Conservation (phyloP, 345 rosid genomes). For the Lumnitzera racemosa region DNA sequence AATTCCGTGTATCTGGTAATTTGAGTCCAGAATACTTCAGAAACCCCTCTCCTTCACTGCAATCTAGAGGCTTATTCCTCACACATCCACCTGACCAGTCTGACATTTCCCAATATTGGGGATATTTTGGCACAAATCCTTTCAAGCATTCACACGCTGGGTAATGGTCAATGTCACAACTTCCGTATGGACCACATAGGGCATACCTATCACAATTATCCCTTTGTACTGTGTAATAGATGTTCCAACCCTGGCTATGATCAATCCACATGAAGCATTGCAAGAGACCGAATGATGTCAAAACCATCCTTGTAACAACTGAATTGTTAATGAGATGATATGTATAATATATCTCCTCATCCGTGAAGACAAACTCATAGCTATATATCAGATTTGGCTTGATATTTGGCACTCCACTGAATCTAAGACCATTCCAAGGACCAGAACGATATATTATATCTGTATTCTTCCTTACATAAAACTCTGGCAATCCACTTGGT, state of each 20-base stretch:
- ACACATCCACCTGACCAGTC: constrained; percentile 48
- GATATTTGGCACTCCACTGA: constrained; percentile 43
- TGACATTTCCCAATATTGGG: constrained; percentile 25
- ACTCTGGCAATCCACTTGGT: constrained; percentile 33
- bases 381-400: constrained; percentile 20
- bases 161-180: constrained; percentile 26
- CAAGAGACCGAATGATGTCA: constrained; percentile 18
- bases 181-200: constrained; percentile 33
- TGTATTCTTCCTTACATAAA: constrained; percentile 12
- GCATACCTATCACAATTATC: constrained; percentile 38
- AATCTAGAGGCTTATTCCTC: constrained; percentile 23
- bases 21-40: constrained; percentile 19
- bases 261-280: constrained; percentile 21
- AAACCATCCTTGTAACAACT: constrained; percentile 18
- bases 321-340: constrained; percentile 15
- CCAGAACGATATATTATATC: constrained; percentile 26
- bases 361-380: constrained; percentile 19
- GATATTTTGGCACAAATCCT: constrained; percentile 34
- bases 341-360: constrained; percentile 25
- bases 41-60: constrained; percentile 32
- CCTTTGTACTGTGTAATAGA: constrained; percentile 25
- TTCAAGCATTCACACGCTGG: constrained; percentile 37
- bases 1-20: constrained; percentile 31
- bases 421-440: constrained; percentile 40
- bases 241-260: constrained; percentile 17